A percentile compares a stretch with the other conserved stretches of the same genome.
Evolutionary conservation across 73 alveolate species (phyloP).

Genomic region (Vitrella brassicaformis): DNA sequence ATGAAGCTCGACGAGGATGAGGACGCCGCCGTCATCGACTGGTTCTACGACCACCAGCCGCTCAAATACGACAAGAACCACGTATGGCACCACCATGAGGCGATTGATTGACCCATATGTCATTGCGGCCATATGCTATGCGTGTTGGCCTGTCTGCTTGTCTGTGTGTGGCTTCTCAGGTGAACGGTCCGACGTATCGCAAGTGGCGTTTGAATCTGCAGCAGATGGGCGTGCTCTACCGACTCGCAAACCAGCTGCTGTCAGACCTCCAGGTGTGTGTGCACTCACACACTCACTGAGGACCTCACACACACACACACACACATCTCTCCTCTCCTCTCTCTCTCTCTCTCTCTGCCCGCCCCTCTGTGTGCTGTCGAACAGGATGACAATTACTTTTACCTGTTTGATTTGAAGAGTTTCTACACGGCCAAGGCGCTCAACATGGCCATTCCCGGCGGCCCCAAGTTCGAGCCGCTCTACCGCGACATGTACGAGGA

Average conservation of each 20-base stretch:
- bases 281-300: not conserved
- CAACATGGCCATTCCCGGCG: conserved; percentile 99
- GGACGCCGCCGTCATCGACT: conserved; percentile 96
- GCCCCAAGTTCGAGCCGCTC: conserved; percentile 99
- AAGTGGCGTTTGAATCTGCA: conserved; percentile 83
- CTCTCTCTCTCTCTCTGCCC: not conserved
- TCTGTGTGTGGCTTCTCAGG: conserved; percentile 17
- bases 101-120: not conserved
- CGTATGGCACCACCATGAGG: too few species aligned
- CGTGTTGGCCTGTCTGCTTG: not conserved
- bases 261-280: conserved; percentile 78
- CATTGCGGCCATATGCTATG: not conserved
- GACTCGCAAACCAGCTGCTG: conserved; percentile 90
- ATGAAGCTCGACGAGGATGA: conserved; percentile 98
- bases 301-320: not conserved
- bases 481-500: conserved; percentile 85
- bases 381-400: conserved; percentile 73
- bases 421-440: conserved; percentile 99
- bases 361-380: not conserved
- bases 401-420: conserved; percentile 86
- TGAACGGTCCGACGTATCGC: conserved; percentile 95
- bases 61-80: conserved; percentile 37
- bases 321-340: not conserved
- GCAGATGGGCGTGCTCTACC: conserved; percentile 67
- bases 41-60: conserved; percentile 96